Conservation (phyloP, 73 alveolate genomes). For the Symbiodinium pilosum region DNA sequence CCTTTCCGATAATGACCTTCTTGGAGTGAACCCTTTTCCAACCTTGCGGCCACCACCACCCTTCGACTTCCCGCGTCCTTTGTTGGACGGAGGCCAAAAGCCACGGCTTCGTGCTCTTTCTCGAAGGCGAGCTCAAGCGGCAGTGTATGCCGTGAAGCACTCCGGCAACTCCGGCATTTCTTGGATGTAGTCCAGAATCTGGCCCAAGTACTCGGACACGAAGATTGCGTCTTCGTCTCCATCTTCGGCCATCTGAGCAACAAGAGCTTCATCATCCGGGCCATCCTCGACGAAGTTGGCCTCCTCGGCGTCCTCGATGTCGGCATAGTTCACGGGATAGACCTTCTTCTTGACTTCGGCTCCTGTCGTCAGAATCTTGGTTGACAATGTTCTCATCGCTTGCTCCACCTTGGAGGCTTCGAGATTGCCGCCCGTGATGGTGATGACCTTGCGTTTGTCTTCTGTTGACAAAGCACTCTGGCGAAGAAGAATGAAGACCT, state of each 20-base stretch:
- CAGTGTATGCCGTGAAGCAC: background rate
- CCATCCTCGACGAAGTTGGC: background rate
- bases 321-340: background rate
- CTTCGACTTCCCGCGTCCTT: no score
- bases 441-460: background rate
- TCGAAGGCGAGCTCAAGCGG: background rate
- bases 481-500: background rate
- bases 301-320: background rate
- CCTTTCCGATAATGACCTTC: no score
- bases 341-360: background rate
- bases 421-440: background rate
- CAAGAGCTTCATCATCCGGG: background rate
- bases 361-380: background rate
- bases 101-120: background rate
- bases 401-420: no score
- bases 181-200: background rate
- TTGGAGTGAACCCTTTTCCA: no score
- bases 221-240: background rate
- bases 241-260: background rate
- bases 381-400: background rate
- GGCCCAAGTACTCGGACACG: background rate
- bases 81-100: background rate
- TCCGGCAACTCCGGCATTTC: background rate
- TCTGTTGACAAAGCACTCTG: background rate
- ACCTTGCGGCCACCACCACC: no score